Base-by-base conservation (phyloP, 2,329 filamentous ascomycete genomes). In the Macroventuria anomochaeta region DNA sequence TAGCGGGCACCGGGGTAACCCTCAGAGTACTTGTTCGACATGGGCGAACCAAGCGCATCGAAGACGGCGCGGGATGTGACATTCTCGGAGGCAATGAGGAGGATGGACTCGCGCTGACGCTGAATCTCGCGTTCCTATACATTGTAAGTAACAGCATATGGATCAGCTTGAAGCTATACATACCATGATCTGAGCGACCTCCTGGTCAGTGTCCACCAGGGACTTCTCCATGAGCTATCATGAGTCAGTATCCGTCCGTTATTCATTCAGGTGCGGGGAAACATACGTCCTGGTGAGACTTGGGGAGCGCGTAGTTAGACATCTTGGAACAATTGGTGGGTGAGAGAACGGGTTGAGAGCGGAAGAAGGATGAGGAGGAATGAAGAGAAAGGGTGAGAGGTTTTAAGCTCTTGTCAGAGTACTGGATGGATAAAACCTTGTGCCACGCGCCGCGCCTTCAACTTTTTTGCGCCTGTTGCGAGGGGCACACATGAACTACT, bases 131-230 rank as follows among this genome's bases (percentile, higher is more conserved):
- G 87, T 83, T 91, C 89, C 90, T 95, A 66, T 56, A 63, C 40
- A 52, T 50, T 15, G 59, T 48, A 56, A 74, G 28, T n/a, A 44
- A 33, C 2, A 25, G 21, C 8, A 21, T 5, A 18, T 15, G 7
- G 4, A 31, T n/a, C 26, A 13, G 7, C 5, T 18, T 8, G 21
- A 8, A 29, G 40, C 17, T 37, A 3, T 15, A n/a, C 85, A 63
- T 84, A 96, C 91, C 93, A 99, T 97, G 80, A 99, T 96, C 81
- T 89, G 83, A 64, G 92, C 92, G 72, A 99, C 91, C 85, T 97
- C 93, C 53, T 91, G 89, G 78, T 99, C 95, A 52, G 89, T 88
- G 69, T 96, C 91, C 71, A 93, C 81, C 70, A 99, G 87, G 77
- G 91, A 89, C 83, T 91, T 95, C 86, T 97, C 90, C 82, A 99